phyloP scores from a whole-genome alignment of 768 basidiomycete genomes.

The Rubroboletus pulcherrimus region DNA sequence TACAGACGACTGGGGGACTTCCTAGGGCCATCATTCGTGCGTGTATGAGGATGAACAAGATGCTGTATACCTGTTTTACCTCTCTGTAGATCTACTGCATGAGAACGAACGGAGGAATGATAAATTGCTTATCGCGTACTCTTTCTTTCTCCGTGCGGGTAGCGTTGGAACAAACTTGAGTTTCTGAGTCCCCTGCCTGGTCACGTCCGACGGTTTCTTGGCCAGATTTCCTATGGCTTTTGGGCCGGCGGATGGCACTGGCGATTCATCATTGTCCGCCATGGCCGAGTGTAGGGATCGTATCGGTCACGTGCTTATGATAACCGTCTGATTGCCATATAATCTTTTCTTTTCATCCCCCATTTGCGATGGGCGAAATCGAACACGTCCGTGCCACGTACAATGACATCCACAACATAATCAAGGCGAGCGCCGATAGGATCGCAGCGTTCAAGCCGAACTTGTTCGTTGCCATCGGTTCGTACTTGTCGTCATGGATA shows the following conservation, averaged over 20 bases:
- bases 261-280: conserved; percentile 11
- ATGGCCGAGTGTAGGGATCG: conserved; percentile 5
- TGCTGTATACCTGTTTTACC: conserved; percentile 54
- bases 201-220: conserved; percentile 66
- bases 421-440: conserved; percentile 58
- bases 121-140: conserved; percentile 46
- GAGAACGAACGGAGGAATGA: conserved; percentile 1
- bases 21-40: conserved; percentile 36
- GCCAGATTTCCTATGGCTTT: conserved; percentile 78
- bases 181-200: conserved; percentile 69
- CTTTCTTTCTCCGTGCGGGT: conserved; percentile 73
- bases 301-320: conserved; percentile 18
- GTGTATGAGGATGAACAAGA: background rate
- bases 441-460: conserved; percentile 88
- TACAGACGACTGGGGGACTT: conserved; percentile 37
- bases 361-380: conserved; percentile 35
- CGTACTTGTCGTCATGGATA: conserved; percentile 16
- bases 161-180: conserved; percentile 80
- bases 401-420: conserved; percentile 90
- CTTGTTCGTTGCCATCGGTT: conserved; percentile 79
- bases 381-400: conserved; percentile 76
- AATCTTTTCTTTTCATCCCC: background rate
- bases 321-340: background rate
- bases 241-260: conserved; percentile 29
- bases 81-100: conserved; percentile 42